phyloP scores from a whole-genome alignment of 2,329 filamentous ascomycete species.

The Akanthomyces lecanii region DNA sequence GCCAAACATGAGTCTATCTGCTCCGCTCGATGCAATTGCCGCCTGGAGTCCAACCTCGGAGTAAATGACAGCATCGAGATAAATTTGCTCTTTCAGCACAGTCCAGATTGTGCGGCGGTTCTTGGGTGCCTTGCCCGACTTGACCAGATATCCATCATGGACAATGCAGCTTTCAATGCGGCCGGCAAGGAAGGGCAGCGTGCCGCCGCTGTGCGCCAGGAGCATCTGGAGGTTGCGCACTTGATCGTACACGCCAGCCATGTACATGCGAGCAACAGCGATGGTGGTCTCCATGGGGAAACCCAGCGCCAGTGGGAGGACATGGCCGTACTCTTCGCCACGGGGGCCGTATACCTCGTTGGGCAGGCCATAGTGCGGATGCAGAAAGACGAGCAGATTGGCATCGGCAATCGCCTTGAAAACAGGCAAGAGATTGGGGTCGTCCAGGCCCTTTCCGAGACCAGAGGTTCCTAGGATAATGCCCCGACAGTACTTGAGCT shows the following conservation, averaged over 20 bases:
- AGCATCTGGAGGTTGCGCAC: slow-evolving; percentile 67
- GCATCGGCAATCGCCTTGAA: slow-evolving; percentile 65
- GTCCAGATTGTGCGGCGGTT: slow-evolving; percentile 50
- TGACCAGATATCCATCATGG: slow-evolving; percentile 73
- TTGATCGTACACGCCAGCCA: slow-evolving; percentile 80
- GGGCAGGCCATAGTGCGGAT: slow-evolving; percentile 88
- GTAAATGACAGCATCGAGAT: slow-evolving; percentile 83
- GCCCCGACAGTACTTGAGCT: slow-evolving; percentile 68
- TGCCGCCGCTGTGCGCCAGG: slow-evolving; percentile 83
- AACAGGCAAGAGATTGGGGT: slow-evolving; percentile 66
- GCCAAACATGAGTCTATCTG: slow-evolving; percentile 72
- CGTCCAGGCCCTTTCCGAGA: slow-evolving; percentile 75
- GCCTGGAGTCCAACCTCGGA: slow-evolving; percentile 68
- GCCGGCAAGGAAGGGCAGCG: slow-evolving; percentile 82
- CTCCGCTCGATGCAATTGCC: slow-evolving; percentile 63
- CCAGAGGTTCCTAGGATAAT: slow-evolving; percentile 85
- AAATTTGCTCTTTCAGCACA: slow-evolving; percentile 67
- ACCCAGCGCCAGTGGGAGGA: slow-evolving; percentile 77
- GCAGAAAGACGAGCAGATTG: slow-evolving; percentile 70
- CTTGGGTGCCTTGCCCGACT: slow-evolving; percentile 51
- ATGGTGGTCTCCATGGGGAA: slow-evolving; percentile 94
- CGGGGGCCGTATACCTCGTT: slow-evolving; percentile 73
- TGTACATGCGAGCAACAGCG: slow-evolving; percentile 78
- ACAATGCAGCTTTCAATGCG: slow-evolving; percentile 82
- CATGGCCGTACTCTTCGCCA: slow-evolving; percentile 74